phyloP scores from a whole-genome alignment of 768 basidiomycete genomes.

The Podaxis sp. region DNA sequence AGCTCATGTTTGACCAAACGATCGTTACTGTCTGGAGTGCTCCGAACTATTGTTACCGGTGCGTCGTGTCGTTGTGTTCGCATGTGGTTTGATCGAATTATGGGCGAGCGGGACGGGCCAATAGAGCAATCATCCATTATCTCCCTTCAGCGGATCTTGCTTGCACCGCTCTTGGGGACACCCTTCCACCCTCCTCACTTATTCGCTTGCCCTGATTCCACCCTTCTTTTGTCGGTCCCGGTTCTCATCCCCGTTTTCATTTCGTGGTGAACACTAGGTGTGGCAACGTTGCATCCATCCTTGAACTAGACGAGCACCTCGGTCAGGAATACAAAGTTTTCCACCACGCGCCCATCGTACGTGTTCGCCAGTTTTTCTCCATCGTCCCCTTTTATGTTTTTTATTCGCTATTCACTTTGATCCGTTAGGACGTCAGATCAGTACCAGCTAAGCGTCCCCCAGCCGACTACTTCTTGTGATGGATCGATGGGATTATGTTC shows the following conservation, averaged over 20 bases:
- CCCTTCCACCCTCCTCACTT: constrained; percentile 9
- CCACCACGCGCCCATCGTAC: constrained; percentile 81
- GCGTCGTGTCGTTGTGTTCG: constrained; percentile 27
- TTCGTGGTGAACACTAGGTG: constrained; percentile 50
- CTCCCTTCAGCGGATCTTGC: constrained; percentile 9
- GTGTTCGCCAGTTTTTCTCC: constrained; percentile 27
- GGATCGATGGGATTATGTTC: neutral
- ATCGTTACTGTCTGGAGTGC: constrained; percentile 99
- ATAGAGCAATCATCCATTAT: neutral
- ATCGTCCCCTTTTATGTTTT: constrained; percentile 6
- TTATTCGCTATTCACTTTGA: constrained; percentile 13
- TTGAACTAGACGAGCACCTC: constrained; percentile 91
- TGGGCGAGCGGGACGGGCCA: neutral
- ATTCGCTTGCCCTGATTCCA: constrained; percentile 8
- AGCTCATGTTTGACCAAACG: constrained; percentile 92
- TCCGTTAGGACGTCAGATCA: constrained; percentile 69
- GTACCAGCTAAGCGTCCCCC: constrained; percentile 84
- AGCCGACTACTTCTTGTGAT: constrained; percentile 81
- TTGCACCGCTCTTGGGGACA: constrained; percentile 10
- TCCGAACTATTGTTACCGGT: constrained; percentile 98
- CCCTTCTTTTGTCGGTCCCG: neutral
- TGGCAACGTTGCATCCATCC: constrained; percentile 93
- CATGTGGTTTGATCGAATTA: neutral
- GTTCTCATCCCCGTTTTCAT: neutral
- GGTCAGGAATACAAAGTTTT: constrained; percentile 97